Evolutionary conservation across 495 filamentous ascomycete species (phyloP), one percentile per base, ranked within the genome.

Genomic region (Aspergillus sclerotioniger): DNA sequence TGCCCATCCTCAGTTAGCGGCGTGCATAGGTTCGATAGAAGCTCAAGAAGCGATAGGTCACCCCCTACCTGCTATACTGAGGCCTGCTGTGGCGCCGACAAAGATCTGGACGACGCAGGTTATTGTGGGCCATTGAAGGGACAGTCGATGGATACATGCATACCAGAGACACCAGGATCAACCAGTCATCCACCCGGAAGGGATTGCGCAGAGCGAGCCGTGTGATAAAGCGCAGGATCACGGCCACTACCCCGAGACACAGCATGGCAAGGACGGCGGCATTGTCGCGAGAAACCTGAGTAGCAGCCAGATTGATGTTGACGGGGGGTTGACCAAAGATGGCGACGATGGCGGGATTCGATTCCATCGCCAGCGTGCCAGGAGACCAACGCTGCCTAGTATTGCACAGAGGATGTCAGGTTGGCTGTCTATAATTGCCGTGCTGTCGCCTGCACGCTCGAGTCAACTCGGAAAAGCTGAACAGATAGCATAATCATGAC

Each of bases 161-260:
- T 58, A 76, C 74, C 55, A 74, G 47, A 3, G 67, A 72, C 10
- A 56, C 51, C 9, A 75, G 25, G 33, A 74, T 76, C 10, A 64
- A 43, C 57, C 63, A 74, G 51, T 77, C 74, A 56, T 77, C 74
- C 15, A 62, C 60, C 54, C 65, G 57, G 48, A 73, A 49, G 15
- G 57, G 62, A 54, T 62, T 64, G 8, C 63, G 59, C 17, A 72
- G 63, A 21, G 59, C 56, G 0, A 62, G 61, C 6, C 71, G 57
- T n/a, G 68, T 62, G 15, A 54, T 53, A 53, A 77, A 62, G 9
- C 75, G 72, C 15, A 75, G 53, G n/a, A 44, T 39, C 5, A 76
- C 61, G 0, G 67, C 62, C 1, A 70, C n/a, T 3, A 66, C 65
- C 13, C 74, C 71, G 13, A 76, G 57, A 60, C 53, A 65, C 9